Conservation (phyloP, 148 eudicot species). For the Vaccinium myrtillus region DNA sequence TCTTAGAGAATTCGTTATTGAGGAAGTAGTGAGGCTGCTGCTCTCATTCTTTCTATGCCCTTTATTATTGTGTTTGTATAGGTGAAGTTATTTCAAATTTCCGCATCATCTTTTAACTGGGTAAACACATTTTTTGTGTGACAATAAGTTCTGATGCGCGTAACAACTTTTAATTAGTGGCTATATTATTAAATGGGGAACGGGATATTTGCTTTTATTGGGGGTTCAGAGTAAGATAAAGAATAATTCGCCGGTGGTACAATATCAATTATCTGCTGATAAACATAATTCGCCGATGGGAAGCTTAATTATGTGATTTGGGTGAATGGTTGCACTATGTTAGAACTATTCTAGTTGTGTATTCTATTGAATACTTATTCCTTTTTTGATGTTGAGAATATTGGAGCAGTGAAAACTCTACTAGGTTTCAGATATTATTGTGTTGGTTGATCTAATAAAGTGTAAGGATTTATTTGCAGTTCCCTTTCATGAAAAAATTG, state of each 20-base stretch:
- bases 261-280: neutral
- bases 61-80: neutral
- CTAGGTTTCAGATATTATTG: neutral
- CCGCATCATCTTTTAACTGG: neutral
- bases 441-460: neutral
- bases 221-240: neutral
- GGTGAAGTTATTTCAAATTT: neutral
- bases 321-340: neutral
- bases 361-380: neutral
- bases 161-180: neutral
- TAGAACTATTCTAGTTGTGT: neutral
- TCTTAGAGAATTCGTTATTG: neutral
- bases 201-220: neutral
- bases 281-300: neutral
- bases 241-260: neutral
- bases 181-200: neutral
- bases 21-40: neutral
- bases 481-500: neutral
- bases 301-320: neutral
- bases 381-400: too few species aligned
- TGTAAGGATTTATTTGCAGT: neutral
- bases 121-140: neutral
- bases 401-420: too few species aligned
- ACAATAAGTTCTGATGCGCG: neutral
- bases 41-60: neutral